A percentile compares a stretch with the other conserved stretches of the same genome.
Evolutionary conservation across 768 basidiomycete species (phyloP).

Genomic region (Collybia sordida): DNA sequence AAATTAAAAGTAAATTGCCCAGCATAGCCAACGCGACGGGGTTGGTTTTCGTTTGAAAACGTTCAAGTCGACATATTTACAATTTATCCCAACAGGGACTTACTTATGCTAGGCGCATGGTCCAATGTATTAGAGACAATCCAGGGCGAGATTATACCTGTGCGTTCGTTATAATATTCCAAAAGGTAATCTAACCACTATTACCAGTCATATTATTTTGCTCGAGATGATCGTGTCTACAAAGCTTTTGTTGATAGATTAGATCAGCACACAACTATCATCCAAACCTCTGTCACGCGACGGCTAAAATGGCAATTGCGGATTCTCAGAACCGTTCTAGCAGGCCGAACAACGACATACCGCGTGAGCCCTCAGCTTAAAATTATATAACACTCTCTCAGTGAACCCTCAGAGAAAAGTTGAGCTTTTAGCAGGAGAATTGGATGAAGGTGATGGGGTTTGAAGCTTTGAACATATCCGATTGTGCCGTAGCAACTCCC

Average conservation of each 20-base stretch:
- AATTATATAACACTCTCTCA: constrained; percentile 2
- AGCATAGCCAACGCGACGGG: constrained; percentile 89
- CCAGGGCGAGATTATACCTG: constrained; percentile 69
- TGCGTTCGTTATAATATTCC: constrained; percentile 28
- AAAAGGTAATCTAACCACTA: background rate
- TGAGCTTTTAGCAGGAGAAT: constrained; percentile 54
- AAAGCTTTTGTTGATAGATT: constrained; percentile 60
- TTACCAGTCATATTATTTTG: constrained; percentile 83
- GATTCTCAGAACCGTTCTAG: constrained; percentile 60
- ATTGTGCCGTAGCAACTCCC: background rate
- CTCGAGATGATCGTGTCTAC: constrained; percentile 87
- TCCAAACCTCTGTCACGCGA: constrained; percentile 48
- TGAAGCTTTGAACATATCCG: constrained; percentile 23
- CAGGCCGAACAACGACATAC: constrained; percentile 65
- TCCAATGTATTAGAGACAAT: constrained; percentile 57
- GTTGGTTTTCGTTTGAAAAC: constrained; percentile 17
- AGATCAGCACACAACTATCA: constrained; percentile 41
- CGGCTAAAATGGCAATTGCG: constrained; percentile 73
- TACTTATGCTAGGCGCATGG: constrained; percentile 85
- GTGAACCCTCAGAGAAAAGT: constrained; percentile 51
- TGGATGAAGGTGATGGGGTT: constrained; percentile 64
- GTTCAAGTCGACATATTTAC: background rate
- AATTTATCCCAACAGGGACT: constrained; percentile 43
- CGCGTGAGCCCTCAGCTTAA: constrained; percentile 43
- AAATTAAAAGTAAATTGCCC: constrained; percentile 1